Percentiles rank a stretch among this genome's conserved stretches.
These are phyloP conservation scores for Pulicaria dysenterica DNA, from an alignment of 129 eudicot genomes.

Conservation along the genomic window DNA sequence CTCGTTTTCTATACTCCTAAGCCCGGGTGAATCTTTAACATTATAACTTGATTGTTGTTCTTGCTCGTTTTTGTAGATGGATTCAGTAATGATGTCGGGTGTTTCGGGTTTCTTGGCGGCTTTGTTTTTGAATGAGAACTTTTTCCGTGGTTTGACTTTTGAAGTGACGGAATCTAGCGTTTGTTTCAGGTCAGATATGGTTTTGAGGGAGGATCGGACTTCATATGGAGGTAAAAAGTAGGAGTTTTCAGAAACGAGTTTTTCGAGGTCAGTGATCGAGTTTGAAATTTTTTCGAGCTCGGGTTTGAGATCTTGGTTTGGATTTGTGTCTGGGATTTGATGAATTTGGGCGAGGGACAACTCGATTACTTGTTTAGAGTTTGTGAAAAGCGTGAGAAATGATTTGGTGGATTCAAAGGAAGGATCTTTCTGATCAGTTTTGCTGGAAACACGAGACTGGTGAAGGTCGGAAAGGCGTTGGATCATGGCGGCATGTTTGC, in stretches of 20 bases:
- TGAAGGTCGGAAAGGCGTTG: conserved; percentile 78
- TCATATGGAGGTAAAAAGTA: conserved; percentile 81
- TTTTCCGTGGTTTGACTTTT: conserved; percentile 68
- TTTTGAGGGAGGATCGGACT: conserved; percentile 65
- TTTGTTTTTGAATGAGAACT: conserved; percentile 64
- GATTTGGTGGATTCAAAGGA: conserved; percentile 65
- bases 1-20: conserved; percentile 58
- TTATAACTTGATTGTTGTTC: conserved; percentile 21
- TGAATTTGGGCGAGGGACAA: conserved; percentile 49
- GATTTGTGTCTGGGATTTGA: conserved; percentile 26
- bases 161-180: conserved; percentile 50
- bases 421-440: conserved; percentile 29
- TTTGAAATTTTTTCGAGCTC: conserved; percentile 51
- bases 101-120: conserved; percentile 36
- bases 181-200: conserved; percentile 58
- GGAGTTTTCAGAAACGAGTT: conserved; percentile 67
- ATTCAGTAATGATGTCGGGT: not conserved
- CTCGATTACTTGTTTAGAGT: conserved; percentile 60
- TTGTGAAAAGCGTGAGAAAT: conserved; percentile 61
- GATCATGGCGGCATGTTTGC: conserved; percentile 81
- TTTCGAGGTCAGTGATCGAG: conserved; percentile 69
- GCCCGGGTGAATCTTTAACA: conserved; percentile 57
- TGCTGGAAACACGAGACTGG: conserved; percentile 52
- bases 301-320: conserved; percentile 44
- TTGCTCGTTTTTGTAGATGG: not conserved